These are phyloP conservation scores for Lathyrus aphaca DNA, from an alignment of 306 rosid genomes.

Conservation along the genomic window DNA sequence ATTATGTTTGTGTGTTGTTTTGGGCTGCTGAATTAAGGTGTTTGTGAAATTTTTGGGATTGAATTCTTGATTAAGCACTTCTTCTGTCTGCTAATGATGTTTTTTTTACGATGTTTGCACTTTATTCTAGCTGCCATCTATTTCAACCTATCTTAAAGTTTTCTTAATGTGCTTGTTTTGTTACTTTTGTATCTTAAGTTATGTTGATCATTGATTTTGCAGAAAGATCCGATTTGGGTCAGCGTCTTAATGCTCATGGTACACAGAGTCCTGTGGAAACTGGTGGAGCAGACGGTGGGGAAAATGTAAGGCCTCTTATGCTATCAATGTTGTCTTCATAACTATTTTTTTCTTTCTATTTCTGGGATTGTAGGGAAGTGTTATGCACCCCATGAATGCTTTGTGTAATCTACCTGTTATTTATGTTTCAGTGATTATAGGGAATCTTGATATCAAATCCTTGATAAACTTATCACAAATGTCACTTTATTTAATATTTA, in stretches of 20 bases:
- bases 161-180: background rate
- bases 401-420: background rate
- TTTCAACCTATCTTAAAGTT: background rate
- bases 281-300: constrained; percentile 50
- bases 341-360: background rate
- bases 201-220: constrained; percentile 42
- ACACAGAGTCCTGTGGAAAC: constrained; percentile 39
- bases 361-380: background rate
- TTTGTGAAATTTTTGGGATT: background rate
- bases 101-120: background rate
- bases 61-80: background rate
- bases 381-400: background rate
- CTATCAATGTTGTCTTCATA: constrained; percentile 3
- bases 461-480: constrained; percentile 9
- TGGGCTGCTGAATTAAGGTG: constrained; percentile 7
- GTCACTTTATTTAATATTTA: constrained; percentile 2
- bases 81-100: constrained; percentile 1
- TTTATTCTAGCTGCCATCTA: background rate
- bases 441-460: background rate
- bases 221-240: constrained; percentile 41
- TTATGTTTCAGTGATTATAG: constrained; percentile 18
- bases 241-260: constrained; percentile 27
- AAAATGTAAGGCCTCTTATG: constrained; percentile 54
- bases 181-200: constrained; percentile 30
- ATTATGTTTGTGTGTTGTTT: background rate